Evolutionary conservation across 2,329 filamentous ascomycete species (phyloP).

Genomic region (Fonsecaea monophora): DNA sequence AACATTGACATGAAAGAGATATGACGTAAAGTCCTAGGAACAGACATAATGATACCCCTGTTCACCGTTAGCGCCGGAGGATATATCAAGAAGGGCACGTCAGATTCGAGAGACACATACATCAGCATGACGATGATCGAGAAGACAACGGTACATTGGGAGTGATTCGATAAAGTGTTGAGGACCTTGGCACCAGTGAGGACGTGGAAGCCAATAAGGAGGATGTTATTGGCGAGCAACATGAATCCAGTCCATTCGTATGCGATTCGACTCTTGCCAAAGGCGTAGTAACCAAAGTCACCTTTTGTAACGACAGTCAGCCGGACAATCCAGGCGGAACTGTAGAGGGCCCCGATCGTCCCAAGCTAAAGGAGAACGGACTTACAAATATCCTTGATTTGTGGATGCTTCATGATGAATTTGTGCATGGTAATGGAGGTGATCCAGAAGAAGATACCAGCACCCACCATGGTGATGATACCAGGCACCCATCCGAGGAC

Average conservation of each 20-base stretch:
- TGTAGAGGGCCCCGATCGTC: not conserved
- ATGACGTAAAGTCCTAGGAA: conserved; percentile 55
- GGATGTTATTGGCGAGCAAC: conserved; percentile 60
- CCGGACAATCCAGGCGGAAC: not conserved
- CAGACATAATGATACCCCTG: conserved; percentile 54
- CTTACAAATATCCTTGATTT: conserved; percentile 60
- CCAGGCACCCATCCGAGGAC: conserved; percentile 58
- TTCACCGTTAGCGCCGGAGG: conserved; percentile 54
- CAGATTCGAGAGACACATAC: conserved; percentile 76
- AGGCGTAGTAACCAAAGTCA: conserved; percentile 56
- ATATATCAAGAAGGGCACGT: conserved; percentile 80
- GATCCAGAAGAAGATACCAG: conserved; percentile 57
- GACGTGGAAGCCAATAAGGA: conserved; percentile 60
- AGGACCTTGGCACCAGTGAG: conserved; percentile 58
- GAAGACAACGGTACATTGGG: conserved; percentile 58
- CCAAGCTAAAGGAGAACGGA: not conserved
- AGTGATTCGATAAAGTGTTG: conserved; percentile 58
- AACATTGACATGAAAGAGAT: conserved; percentile 61
- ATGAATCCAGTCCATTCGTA: conserved; percentile 56
- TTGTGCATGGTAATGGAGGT: conserved; percentile 60
- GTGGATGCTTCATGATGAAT: conserved; percentile 60
- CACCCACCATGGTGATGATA: conserved; percentile 56
- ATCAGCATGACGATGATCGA: conserved; percentile 55
- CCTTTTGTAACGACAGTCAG: not conserved
- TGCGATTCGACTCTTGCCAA: conserved; percentile 52